Evolutionary conservation across 2,329 filamentous ascomycete genomes (phyloP), one percentile per base, ranked within the genome.

Genomic region (Orbilia oligospora): DNA sequence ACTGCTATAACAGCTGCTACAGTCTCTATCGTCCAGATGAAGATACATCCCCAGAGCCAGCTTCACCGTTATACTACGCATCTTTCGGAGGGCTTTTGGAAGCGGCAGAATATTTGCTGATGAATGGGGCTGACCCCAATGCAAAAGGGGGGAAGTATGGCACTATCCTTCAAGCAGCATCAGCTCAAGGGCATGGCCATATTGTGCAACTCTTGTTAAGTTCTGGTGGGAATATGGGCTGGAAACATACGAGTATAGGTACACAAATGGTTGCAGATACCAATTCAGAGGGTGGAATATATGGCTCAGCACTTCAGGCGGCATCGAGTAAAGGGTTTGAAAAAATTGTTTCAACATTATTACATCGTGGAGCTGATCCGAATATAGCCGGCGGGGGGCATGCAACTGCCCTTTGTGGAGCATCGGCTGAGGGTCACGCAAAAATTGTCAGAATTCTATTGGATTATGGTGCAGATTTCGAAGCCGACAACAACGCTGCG

Each of bases 1-100:
- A n/a, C 12, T n/a, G 36, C n/a, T 69, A 56, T 18, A 58, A 12
- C 14, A 58, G 38, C 30, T 73, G 70, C 36, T 64, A 64, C 36
- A 49, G 41, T 20, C 36, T 73, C 24, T 56, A 38, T 41, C 41
- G 48, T 14, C 61, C 63, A 10, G 61, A 68, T 27, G 9, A 3
- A 12, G 41, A 44, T 44, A 3, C 5, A 12, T 44, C 41, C 41
- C 41, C 41, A 44, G 41, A 44, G 41, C 16, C 16, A 44, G 41
- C 41, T 44, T 44, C 41, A 16, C 41, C 41, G 16, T 12, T 44
- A 44, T 44, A 44, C 16, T 44, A 44, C 12, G 41, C 41, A 44
- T 44, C 41, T 44, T 44, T 44, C 41, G 41, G 41, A n/a, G 41
- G 41, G 16, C 16, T 44, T 44, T 44, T 44, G 12, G 41, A 44